Base-by-base conservation (phyloP, 2,329 filamentous ascomycete species). In the Septoria petroselini region DNA sequence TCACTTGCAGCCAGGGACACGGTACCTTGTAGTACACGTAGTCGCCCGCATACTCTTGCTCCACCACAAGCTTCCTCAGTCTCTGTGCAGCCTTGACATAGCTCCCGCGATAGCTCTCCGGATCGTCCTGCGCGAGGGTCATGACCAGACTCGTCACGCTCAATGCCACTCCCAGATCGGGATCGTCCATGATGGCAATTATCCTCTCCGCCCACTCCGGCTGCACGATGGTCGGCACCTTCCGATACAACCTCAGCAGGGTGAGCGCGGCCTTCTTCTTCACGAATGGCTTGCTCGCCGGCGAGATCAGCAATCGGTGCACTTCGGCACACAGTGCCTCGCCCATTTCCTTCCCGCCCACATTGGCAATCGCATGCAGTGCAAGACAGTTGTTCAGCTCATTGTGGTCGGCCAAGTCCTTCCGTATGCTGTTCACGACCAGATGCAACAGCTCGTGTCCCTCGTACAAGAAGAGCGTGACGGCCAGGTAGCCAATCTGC, bases 11-110 rank as follows among this genome's bases (percentile, higher is more conserved):
- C 93, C 93, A 98, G 2, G 93, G 93, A 66, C 93, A 98, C 1
- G 93, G 93, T n/a, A 98, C 93, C 65, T 96, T 96, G 77, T 98
- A 98, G 74, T 98, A 98, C 19, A 96, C 81, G 67, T 98, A 98
- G 67, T 97, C 93, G 48, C 83, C 80, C 0, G 88, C 82, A 64
- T 88, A 93, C 61, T 98, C 91, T 57, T 86, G 85, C 60, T 97
- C 91, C 19, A 97, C 84, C 12, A 96, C 78, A 59, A 97, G 87
- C 58, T 88, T 85, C 74, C 95, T 95, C 62, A 98, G 71, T 49
- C 90, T 79, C 54, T 88, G 86, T 0, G 91, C 91, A 25, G 91
- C 91, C 72, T 97, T 98, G 57, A 90, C 84, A 67, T 96, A 97
- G 62, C 88, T 88, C 34, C 90, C 91, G 70, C 86, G 91, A 76